Percentiles rank a stretch among this genome's conserved stretches.
Conservation (phyloP, 306 rosid species). For the Cicer cuneatum region DNA sequence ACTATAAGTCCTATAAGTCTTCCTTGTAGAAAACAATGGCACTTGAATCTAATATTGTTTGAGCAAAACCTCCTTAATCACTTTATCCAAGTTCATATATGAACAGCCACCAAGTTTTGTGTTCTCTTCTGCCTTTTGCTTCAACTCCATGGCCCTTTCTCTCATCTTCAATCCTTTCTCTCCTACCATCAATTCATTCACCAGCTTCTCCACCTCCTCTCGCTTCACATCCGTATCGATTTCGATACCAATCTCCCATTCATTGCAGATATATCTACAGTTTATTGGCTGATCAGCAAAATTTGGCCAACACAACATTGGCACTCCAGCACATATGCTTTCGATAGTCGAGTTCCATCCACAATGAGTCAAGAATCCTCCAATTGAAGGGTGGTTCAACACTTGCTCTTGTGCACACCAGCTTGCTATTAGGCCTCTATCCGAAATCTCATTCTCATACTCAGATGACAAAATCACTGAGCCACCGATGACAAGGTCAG, state of each 20-base stretch:
- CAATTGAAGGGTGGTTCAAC: slow-evolving; percentile 36
- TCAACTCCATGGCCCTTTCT: slow-evolving; percentile 32
- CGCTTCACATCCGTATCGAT: slow-evolving; percentile 37
- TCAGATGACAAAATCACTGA: not conserved
- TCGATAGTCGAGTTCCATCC: slow-evolving; percentile 50
- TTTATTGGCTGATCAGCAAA: slow-evolving; percentile 44
- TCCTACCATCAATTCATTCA: slow-evolving; percentile 46
- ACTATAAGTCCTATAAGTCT: no score
- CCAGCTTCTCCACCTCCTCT: slow-evolving; percentile 42
- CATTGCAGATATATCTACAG: slow-evolving; percentile 28
- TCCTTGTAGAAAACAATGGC: no score
- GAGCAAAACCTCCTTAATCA: no score
- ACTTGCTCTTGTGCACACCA: slow-evolving; percentile 52
- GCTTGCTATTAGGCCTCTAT: slow-evolving; percentile 10
- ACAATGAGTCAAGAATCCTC: slow-evolving; percentile 47
- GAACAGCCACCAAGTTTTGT: no score
- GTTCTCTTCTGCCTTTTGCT: slow-evolving; percentile 37
- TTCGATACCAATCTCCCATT: slow-evolving; percentile 46
- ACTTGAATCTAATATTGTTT: no score
- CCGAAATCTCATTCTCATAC: not conserved
- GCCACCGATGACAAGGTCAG: slow-evolving; percentile 10
- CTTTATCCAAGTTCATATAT: no score
- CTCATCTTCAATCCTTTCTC: slow-evolving; percentile 46
- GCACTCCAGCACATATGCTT: slow-evolving; percentile 42
- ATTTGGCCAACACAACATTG: slow-evolving; percentile 50